phyloP scores from a whole-genome alignment of 805 yeast species.

The Zygotorulaspora florentina region DNA sequence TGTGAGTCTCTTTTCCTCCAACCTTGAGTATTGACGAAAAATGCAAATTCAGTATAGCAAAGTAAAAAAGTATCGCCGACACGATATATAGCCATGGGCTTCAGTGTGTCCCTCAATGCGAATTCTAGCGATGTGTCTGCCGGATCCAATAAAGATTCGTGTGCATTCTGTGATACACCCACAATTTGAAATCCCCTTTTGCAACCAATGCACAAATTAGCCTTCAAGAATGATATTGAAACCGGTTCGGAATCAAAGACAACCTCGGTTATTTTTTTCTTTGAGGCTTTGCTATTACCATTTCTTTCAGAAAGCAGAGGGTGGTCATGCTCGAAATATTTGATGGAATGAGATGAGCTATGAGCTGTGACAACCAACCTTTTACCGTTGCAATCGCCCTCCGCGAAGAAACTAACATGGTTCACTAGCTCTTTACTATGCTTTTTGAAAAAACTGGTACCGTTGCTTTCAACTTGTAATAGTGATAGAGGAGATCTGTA shows the following conservation, averaged over 20 bases:
- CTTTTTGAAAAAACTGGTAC: conserved; percentile 46
- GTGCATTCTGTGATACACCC: conserved; percentile 74
- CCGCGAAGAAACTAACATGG: conserved; percentile 88
- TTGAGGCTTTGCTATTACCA: conserved; percentile 53
- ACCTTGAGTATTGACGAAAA: conserved; percentile 90
- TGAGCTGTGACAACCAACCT: conserved; percentile 86
- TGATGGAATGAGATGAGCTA: conserved; percentile 72
- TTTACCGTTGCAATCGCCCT: conserved; percentile 87
- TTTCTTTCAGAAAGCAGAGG: conserved; percentile 43
- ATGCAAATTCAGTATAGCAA: conserved; percentile 89
- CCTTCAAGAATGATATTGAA: conserved; percentile 82
- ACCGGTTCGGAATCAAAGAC: conserved; percentile 85
- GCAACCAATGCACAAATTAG: conserved; percentile 90
- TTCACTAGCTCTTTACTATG: conserved; percentile 73
- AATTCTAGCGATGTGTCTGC: conserved; percentile 97
- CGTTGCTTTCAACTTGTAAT: conserved; percentile 37
- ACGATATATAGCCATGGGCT: conserved; percentile 88
- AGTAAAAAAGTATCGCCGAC: conserved; percentile 84
- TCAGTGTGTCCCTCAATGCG: conserved; percentile 64
- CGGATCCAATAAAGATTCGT: conserved; percentile 90
- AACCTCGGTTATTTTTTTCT: conserved; percentile 68
- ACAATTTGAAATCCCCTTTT: conserved; percentile 95
- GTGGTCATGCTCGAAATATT: conserved; percentile 85
- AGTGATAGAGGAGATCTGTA: conserved; percentile 76
- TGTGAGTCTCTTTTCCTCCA: conserved; percentile 94